phyloP scores from a whole-genome alignment of 1,284 basidiomycete species.

The Fomitopsis schrenkii region DNA sequence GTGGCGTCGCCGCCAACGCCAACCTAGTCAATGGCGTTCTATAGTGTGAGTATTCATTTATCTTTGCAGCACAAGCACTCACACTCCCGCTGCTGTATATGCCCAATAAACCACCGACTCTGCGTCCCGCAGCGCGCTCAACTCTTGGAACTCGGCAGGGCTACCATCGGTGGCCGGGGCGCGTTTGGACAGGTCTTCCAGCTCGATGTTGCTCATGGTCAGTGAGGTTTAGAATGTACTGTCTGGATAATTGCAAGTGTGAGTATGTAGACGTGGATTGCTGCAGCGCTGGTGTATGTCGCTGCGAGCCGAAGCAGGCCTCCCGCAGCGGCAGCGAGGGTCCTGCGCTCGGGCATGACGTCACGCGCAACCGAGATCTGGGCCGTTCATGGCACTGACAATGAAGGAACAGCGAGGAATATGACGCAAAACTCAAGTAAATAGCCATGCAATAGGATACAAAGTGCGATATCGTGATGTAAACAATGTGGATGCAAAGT shows the following conservation, averaged over 20 bases:
- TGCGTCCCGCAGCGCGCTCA: conserved; percentile 1
- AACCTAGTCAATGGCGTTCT: conserved; percentile 28
- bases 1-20: conserved; percentile 36
- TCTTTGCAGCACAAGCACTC: neutral
- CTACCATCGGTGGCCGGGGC: neutral
- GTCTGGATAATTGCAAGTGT: neutral
- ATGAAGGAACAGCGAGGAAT: no score
- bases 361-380: neutral
- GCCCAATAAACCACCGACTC: conserved; percentile 6
- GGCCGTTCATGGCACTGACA: neutral
- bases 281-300: neutral
- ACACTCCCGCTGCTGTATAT: conserved; percentile 1
- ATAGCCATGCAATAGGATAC: conserved; percentile 3
- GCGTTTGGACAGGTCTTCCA: conserved; percentile 25
- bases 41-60: neutral
- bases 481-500: neutral
- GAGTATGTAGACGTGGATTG: neutral
- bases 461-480: conserved; percentile 1
- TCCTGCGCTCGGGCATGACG: neutral
- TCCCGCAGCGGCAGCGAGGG: neutral
- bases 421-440: neutral
- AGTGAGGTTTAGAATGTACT: neutral
- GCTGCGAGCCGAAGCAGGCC: neutral
- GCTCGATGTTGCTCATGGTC: conserved; percentile 26
- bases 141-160: neutral